Evolutionary conservation across 2,329 filamentous ascomycete genomes (phyloP), one percentile per base, ranked within the genome.

Genomic region (Botrytis byssoidea): DNA sequence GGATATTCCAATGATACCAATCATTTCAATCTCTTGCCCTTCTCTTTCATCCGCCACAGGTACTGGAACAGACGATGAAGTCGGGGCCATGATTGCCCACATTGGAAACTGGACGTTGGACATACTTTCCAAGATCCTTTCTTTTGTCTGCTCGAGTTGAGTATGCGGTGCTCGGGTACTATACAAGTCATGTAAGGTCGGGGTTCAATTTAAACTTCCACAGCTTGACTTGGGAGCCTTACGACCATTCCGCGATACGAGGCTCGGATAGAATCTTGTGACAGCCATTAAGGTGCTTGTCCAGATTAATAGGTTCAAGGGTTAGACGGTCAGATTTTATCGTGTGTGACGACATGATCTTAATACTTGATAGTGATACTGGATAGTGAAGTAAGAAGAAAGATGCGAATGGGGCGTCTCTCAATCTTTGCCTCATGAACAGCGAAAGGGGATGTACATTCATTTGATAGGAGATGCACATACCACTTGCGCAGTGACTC

Each of bases 1-100:
- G 22, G 42, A 57, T 14, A 40, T 46, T 20, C 64, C 71, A 5
- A 73, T 70, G 22, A 70, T 25, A n/a, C 71, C 71, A 25, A 73
- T 64, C 71, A 70, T 63, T 63, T 57, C 70, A 14, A 64, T 32
- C n/a, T 44, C 20, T 22, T 40, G 6, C 4, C 5, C n/a, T 32
- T 67, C 22, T 4, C 69, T 67, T 22, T 40, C 32, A 40, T 22
- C 32, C 16, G 22, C 25, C 32, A 51, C 32, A 4, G 12, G 1
- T 12, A 29, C 14, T 29, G 44, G n/a, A 66, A 35, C 14, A n/a
- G 32, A 22, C 10, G 25, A 67, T 51, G 65, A 1, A 40, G 32
- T 37, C 2, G 46, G 44, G 4, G 48, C 48, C 40, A 72, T 72
- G 48, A 72, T 40, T 20, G 61, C 61, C 61, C 61, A 72, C 9